Evolutionary conservation across 106 monocot genomes (phyloP), one percentile per base, ranked within the genome.

Genomic region (Dendrobium huoshanense): DNA sequence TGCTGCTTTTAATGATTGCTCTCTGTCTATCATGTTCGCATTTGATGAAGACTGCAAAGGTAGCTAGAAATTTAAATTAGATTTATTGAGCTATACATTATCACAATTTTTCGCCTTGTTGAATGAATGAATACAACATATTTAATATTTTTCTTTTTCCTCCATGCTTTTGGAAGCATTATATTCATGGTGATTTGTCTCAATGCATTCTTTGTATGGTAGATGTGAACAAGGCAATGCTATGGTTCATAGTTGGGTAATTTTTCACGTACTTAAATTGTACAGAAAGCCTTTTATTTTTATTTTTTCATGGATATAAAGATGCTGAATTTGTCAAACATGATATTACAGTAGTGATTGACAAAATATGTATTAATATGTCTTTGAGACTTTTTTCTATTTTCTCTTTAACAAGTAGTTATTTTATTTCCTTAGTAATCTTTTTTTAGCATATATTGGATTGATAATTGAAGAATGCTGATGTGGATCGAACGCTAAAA

Each of bases 21-120:
- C 81, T 72, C 47, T 88, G 78, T 77, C 27, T 41, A 92, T 87
- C 87, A 61, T 98, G 83, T 85, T 82, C 61, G 79, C 67, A 73
- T 98, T 98, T 83, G 89, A 92, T 81, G 92, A 94, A 78, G 87
- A 87, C 75, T 92, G 85, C 84, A 88, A 87, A 91, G 94, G 94
- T 98, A 92, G 19, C 61, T 15, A 44, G 11, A 65, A 7, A 18
- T 20, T 42, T 79, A 33, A 31, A 55, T 31, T 55, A 10, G 4
- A 29, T 77, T 77, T 77, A 7, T 11, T 55, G 17, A 5, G 2
- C 55, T 77, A 16, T 49, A 33, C 13, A 15, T 19, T 31, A 70
- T 70, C 68, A 19, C 68, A 59, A 20, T 20, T 3, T 5, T 4
- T 59, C n/a, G 19, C n/a, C 59, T 59, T 59, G 59, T 22, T 70